Evolutionary conservation across 345 rosid genomes (phyloP).

Genomic region (Pugionium dolabratum): DNA sequence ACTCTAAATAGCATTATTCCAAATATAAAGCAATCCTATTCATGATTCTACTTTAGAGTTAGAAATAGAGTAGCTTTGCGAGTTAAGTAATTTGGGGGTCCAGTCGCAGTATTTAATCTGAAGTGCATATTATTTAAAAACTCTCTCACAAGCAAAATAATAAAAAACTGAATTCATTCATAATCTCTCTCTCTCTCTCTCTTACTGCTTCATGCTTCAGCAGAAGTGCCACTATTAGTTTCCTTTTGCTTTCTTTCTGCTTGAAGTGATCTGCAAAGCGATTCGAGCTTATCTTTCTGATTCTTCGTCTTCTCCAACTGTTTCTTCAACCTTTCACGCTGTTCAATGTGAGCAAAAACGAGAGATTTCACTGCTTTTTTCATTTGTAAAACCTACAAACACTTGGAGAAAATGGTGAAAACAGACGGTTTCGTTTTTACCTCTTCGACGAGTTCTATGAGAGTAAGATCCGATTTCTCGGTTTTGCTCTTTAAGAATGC

Average conservation of each 20-base stretch:
- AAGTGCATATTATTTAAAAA: constrained; percentile 15
- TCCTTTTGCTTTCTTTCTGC: constrained; percentile 75
- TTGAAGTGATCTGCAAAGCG: constrained; percentile 88
- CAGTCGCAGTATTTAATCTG: constrained; percentile 1
- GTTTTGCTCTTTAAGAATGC: constrained; percentile 81
- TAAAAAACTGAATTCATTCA: constrained; percentile 13
- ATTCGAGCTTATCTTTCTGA: constrained; percentile 90
- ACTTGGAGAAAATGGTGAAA: neutral
- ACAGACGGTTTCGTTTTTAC: constrained; percentile 37
- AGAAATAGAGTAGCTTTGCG: too few species aligned
- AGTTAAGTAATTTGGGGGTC: neutral
- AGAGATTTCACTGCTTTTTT: neutral
- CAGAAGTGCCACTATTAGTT: constrained; percentile 18
- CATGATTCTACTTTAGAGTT: too few species aligned
- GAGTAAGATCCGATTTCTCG: constrained; percentile 75
- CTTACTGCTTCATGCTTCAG: constrained; percentile 22
- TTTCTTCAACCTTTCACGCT: constrained; percentile 82
- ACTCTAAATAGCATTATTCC: too few species aligned
- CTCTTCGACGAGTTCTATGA: constrained; percentile 85
- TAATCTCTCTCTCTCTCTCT: neutral
- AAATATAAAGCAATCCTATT: too few species aligned
- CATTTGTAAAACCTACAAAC: too few species aligned
- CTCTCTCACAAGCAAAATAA: neutral
- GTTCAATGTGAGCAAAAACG: constrained; percentile 21
- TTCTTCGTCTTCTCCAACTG: constrained; percentile 82